A percentile compares a stretch with the other conserved stretches of the same genome.
Evolutionary conservation across 345 rosid species (phyloP).

Genomic region (Mercurialis annua): DNA sequence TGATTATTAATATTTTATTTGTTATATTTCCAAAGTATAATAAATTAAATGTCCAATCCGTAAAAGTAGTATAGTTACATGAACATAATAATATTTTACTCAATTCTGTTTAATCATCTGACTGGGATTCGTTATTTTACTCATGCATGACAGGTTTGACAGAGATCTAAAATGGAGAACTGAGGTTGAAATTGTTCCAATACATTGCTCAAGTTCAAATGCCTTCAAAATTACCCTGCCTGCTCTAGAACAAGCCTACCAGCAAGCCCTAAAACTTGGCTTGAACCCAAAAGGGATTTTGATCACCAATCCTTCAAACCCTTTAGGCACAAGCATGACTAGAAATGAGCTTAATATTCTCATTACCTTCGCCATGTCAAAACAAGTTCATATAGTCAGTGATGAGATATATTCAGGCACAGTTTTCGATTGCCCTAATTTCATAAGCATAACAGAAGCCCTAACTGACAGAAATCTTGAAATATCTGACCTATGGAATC

Average conservation of each 20-base stretch:
- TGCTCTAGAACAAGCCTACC: conserved; percentile 21
- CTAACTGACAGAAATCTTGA: conserved; percentile 13
- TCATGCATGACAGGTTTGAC: conserved; percentile 25
- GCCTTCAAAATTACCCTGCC: conserved; percentile 20
- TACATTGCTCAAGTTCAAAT: conserved; percentile 29
- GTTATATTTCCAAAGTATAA: too few species aligned
- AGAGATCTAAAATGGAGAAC: conserved; percentile 37
- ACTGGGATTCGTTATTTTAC: too few species aligned
- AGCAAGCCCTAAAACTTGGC: conserved; percentile 12
- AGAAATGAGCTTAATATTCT: conserved; percentile 20
- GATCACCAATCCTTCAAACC: conserved; percentile 34
- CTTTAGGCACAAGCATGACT: conserved; percentile 28
- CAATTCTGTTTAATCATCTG: too few species aligned
- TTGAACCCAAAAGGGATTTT: conserved; percentile 27
- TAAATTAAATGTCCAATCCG: too few species aligned
- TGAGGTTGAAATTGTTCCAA: conserved; percentile 33
- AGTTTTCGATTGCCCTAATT: conserved; percentile 22
- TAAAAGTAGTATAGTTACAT: too few species aligned
- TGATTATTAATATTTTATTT: too few species aligned
- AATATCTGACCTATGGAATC: conserved; percentile 12
- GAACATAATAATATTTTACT: too few species aligned
- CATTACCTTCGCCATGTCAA: conserved; percentile 19
- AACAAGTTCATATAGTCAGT: conserved; percentile 26
- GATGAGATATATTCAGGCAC: conserved; percentile 32
- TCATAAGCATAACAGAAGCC: conserved; percentile 24